A percentile compares a stretch with the other conserved stretches of the same genome.
Conservation (phyloP, 1,284 basidiomycete genomes). For the Malassezia equina region DNA sequence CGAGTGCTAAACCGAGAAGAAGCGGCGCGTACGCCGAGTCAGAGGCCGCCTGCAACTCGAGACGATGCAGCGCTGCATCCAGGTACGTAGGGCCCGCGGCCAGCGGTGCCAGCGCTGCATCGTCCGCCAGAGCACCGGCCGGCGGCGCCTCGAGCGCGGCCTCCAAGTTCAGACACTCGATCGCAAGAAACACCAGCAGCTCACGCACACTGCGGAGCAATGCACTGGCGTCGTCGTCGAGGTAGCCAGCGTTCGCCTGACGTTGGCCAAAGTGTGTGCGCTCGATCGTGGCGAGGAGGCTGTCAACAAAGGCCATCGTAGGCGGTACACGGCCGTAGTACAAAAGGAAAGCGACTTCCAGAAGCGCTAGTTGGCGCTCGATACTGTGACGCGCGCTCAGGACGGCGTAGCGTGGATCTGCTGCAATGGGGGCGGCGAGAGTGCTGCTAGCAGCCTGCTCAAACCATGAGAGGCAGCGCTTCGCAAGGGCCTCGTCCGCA, state of each 20-base stretch:
- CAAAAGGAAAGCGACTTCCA: constrained; percentile 74
- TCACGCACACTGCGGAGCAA: constrained; percentile 61
- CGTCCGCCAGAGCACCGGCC: background rate
- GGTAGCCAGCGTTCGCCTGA: constrained; percentile 58
- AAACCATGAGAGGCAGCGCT: constrained; percentile 55
- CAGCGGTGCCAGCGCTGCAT: constrained; percentile 11
- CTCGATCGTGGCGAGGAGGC: constrained; percentile 60
- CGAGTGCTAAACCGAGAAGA: constrained; percentile 67
- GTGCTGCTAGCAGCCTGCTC: constrained; percentile 50
- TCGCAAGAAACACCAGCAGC: constrained; percentile 64
- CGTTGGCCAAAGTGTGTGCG: constrained; percentile 59
- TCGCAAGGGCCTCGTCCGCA: constrained; percentile 57
- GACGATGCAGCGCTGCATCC: constrained; percentile 54
- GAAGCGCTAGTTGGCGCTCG: constrained; percentile 65
- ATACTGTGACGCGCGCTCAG: constrained; percentile 69
- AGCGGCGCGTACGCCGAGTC: constrained; percentile 60
- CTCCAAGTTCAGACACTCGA: constrained; percentile 73
- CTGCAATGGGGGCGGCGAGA: constrained; percentile 54
- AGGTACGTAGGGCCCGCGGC: constrained; percentile 20
- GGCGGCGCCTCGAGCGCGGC: constrained; percentile 56
- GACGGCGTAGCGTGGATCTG: constrained; percentile 58
- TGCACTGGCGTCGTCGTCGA: constrained; percentile 62
- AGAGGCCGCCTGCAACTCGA: constrained; percentile 51
- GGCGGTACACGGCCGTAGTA: constrained; percentile 69
- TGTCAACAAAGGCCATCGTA: constrained; percentile 57